These are phyloP conservation scores for Alternaria atra DNA, from an alignment of 2,329 filamentous ascomycete genomes.

Conservation along the genomic window DNA sequence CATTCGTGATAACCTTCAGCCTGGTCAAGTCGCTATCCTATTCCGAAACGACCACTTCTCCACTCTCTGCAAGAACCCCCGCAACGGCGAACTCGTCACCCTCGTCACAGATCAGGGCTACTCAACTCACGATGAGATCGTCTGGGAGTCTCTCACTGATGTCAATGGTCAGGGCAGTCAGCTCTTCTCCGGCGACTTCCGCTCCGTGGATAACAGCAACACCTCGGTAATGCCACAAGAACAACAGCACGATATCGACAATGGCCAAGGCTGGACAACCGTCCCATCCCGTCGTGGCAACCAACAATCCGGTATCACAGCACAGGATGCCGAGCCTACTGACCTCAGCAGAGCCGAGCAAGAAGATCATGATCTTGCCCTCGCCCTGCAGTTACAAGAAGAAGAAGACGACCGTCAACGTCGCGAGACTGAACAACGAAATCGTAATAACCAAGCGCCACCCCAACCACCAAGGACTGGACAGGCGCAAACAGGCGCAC, in stretches of 20 bases:
- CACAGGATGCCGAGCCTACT: slow-evolving; percentile 29
- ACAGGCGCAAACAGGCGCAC: slow-evolving; percentile 42
- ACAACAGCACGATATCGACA: slow-evolving; percentile 40
- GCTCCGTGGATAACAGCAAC: slow-evolving; percentile 72
- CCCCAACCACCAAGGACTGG: slow-evolving; percentile 49
- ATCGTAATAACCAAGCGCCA: slow-evolving; percentile 62
- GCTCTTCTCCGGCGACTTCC: slow-evolving; percentile 90
- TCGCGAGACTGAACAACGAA: slow-evolving; percentile 65
- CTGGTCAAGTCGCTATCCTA: slow-evolving; percentile 85
- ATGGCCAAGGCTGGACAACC: slow-evolving; percentile 64
- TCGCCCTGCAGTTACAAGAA: slow-evolving; percentile 92
- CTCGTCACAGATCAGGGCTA: slow-evolving; percentile 95
- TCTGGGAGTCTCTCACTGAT: slow-evolving; percentile 94
- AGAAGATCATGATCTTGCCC: slow-evolving; percentile 82
- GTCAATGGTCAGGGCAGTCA: slow-evolving; percentile 84
- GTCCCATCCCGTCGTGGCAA: slow-evolving; percentile 54
- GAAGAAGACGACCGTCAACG: slow-evolving; percentile 85
- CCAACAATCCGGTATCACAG: slow-evolving; percentile 19
- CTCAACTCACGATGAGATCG: slow-evolving; percentile 84
- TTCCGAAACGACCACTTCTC: slow-evolving; percentile 99
- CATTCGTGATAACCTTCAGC: slow-evolving; percentile 73
- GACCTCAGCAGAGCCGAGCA: slow-evolving; percentile 69
- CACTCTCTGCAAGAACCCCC: slow-evolving; percentile 88
- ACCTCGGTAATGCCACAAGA: slow-evolving; percentile 34
- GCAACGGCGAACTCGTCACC: slow-evolving; percentile 77